Percentiles rank a stretch among this genome's conserved stretches.
Conservation (phyloP, 306 rosid genomes). For the Abrus pulchellus region DNA sequence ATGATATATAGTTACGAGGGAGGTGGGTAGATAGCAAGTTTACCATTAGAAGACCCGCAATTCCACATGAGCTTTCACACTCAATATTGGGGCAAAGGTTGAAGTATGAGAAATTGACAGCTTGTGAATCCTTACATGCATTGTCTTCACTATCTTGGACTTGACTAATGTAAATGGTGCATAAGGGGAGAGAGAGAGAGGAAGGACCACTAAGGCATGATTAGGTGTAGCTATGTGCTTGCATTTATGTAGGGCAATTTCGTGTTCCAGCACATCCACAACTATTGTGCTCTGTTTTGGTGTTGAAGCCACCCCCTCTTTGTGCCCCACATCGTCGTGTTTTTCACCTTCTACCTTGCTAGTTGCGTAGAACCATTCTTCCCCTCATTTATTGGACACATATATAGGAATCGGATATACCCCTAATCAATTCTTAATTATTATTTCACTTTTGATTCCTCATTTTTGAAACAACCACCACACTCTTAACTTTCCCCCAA, state of each 20-base stretch:
- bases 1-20: background rate
- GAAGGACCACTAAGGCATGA: constrained; percentile 41
- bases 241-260: constrained; percentile 28
- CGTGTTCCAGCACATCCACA: constrained; percentile 43
- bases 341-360: background rate
- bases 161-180: constrained; percentile 6
- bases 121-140: background rate
- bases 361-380: too few relatives aligned
- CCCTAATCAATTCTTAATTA: background rate
- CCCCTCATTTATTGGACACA: too few relatives aligned
- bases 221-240: constrained; percentile 21
- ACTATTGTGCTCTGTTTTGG: background rate
- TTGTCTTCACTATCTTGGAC: constrained; percentile 19
- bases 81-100: constrained; percentile 17
- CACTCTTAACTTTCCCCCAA: background rate
- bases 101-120: constrained; percentile 31
- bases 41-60: constrained; percentile 41
- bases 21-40: constrained; percentile 28
- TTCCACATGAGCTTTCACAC: constrained; percentile 50
- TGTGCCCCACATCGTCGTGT: constrained; percentile 24
- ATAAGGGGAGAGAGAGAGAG: background rate
- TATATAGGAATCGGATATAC: background rate
- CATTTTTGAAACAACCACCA: background rate
- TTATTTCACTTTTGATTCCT: background rate
- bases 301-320: background rate